Base-by-base conservation (phyloP, 371 early-diverging fungal species). In the Syncephalastrum racemosum region DNA sequence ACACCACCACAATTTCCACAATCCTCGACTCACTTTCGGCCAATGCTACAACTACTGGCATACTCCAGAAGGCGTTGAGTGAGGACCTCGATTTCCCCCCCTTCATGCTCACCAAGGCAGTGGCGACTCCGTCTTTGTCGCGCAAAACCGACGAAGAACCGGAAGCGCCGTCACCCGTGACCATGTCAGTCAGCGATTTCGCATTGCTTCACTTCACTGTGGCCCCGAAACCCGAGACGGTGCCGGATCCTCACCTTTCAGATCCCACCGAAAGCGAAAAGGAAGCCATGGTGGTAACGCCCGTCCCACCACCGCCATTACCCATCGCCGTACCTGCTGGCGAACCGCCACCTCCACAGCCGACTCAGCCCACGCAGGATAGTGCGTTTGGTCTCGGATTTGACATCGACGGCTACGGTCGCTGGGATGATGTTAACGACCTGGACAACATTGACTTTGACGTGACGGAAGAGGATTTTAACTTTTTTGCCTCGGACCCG, bases 401-500 rank as follows among this genome's bases (percentile, higher is more conserved):
- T 48, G 53, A 42, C 12, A 53, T 59, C 16, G 54, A 53, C 24
- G 53, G 40, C 7, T 50, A 46, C 46, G 50, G 50, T 53, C 43
- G 56, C 36, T 75, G 79, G 75, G 68, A 58, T 1, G 80, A 76
- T 51, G 62, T 72, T 55, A 64, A 55, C n/a, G 68, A 73, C 49
- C 42, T 76, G 24, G 76, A 76, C 50, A 75, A 62, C 23, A 62
- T 76, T 24, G 76, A 73, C 55, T 53, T 76, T 22, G 65, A 74
- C 22, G 73, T 79, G 3, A 79, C 80, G 4, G 80, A 79, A 50
- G 80, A 70, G 50, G 80, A 79, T 58, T 79, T 73, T 36, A 63
- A 76, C 44, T 79, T 76, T 56, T 79, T 79, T 27, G 62, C 67
- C 47, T 50, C 42, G 12, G 53, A 46, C 8, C 46, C 62, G 5